Evolutionary conservation across 768 basidiomycete species (phyloP).

Genomic region (Cantharellus cinnabarinus): DNA sequence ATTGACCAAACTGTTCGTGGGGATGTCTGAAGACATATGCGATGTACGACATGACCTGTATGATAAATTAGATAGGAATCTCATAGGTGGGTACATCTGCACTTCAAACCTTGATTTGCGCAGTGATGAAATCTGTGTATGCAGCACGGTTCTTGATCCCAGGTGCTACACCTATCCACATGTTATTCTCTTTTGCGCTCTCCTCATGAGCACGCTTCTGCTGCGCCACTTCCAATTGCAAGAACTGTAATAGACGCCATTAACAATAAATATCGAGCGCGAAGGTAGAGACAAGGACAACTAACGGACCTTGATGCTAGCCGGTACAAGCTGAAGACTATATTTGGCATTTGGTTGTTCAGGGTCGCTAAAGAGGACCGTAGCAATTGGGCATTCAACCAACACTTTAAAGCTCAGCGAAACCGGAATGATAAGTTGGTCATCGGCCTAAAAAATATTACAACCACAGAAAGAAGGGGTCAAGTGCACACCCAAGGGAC

Average conservation of each 20-base stretch:
- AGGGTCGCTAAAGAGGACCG: conserved; percentile 76
- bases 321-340: conserved; percentile 27
- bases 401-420: conserved; percentile 83
- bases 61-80: neutral
- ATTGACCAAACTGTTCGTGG: conserved; percentile 42
- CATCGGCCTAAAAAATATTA: conserved; percentile 10
- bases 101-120: conserved; percentile 66
- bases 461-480: neutral
- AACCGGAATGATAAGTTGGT: conserved; percentile 36
- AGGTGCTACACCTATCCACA: conserved; percentile 67
- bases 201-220: conserved; percentile 61
- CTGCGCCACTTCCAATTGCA: conserved; percentile 60
- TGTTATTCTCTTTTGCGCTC: conserved; percentile 58
- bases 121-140: conserved; percentile 67
- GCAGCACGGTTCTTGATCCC: conserved; percentile 48
- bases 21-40: conserved; percentile 69
- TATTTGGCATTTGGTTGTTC: conserved; percentile 23
- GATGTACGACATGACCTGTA: conserved; percentile 73
- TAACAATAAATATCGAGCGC: neutral
- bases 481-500: too few relatives aligned
- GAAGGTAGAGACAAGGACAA: neutral
- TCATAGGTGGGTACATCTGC: neutral
- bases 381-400: conserved; percentile 80
- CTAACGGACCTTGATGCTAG: conserved; percentile 41
- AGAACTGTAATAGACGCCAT: conserved; percentile 18